Evolutionary conservation across 306 rosid species (phyloP).

Genomic region (Cucumis hystrix): DNA sequence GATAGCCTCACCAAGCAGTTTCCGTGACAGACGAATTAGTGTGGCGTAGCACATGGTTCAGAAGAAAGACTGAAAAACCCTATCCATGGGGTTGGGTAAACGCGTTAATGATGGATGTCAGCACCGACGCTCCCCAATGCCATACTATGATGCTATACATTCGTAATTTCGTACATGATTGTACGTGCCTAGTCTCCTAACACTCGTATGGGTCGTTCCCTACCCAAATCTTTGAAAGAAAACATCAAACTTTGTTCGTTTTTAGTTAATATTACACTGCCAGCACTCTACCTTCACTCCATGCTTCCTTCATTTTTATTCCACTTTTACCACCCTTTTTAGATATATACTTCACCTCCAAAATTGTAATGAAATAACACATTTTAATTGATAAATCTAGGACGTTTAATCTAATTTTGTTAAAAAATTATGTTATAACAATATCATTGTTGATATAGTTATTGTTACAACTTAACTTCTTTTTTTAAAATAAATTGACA

Average conservation of each 20-base stretch:
- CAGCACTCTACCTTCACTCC: no score
- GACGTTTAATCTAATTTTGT: no score
- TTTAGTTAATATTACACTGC: no score
- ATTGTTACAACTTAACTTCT: no score
- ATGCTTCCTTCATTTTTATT: no score
- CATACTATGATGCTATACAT: not conserved
- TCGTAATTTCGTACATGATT: not conserved
- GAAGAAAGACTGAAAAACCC: not conserved
- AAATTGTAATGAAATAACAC: no score
- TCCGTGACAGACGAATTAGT: not conserved
- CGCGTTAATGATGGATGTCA: conserved; percentile 1
- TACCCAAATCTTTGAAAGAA: not conserved
- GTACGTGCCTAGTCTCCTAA: not conserved
- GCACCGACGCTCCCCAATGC: not conserved
- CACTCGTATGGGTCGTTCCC: not conserved
- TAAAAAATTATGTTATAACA: no score
- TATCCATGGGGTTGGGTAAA: not conserved
- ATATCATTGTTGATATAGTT: no score
- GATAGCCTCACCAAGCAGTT: not conserved
- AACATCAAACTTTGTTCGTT: not conserved
- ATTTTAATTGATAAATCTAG: no score
- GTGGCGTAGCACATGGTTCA: not conserved
- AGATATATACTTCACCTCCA: no score
- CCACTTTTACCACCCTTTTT: no score
- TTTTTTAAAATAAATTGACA: no score